Percentiles rank a stretch among this genome's conserved stretches.
Conservation (phyloP, 2,329 filamentous ascomycete genomes). For the Talaromyces sp. region DNA sequence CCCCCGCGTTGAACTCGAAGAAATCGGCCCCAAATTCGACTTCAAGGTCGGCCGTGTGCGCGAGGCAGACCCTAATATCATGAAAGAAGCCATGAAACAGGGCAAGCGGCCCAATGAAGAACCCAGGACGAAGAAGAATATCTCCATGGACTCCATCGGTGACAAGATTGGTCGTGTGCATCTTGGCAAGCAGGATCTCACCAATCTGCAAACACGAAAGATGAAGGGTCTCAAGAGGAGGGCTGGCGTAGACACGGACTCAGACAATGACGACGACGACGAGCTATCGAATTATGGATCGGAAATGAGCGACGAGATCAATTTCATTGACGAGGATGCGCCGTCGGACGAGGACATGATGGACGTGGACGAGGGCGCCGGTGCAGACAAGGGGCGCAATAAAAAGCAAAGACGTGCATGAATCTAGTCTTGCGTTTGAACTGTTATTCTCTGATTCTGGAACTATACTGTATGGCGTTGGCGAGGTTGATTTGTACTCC, state of each 20-base stretch:
- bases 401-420: slow-evolving; percentile 3
- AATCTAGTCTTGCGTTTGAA: neutral
- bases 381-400: slow-evolving; percentile 3
- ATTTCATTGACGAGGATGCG: slow-evolving; percentile 9
- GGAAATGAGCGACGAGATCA: slow-evolving; percentile 8
- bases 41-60: slow-evolving; percentile 76
- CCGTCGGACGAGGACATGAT: slow-evolving; percentile 42
- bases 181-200: slow-evolving; percentile 82
- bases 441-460: neutral
- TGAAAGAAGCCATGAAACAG: slow-evolving; percentile 89
- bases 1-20: slow-evolving; percentile 86
- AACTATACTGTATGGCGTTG: slow-evolving; percentile 8
- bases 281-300: slow-evolving; percentile 8
- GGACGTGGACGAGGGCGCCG: slow-evolving; percentile 33
- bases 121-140: slow-evolving; percentile 84
- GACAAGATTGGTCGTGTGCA: slow-evolving; percentile 96
- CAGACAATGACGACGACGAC: slow-evolving; percentile 31
- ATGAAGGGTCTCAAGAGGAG: slow-evolving; percentile 97
- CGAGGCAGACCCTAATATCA: slow-evolving; percentile 70
- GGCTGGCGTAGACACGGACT: slow-evolving; percentile 56
- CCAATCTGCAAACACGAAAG: slow-evolving; percentile 86
- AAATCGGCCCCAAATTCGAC: slow-evolving; percentile 92
- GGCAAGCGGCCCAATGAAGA: slow-evolving; percentile 58
- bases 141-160: slow-evolving; percentile 82
- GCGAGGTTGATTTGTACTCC: neutral